phyloP scores from a whole-genome alignment of 2,329 filamentous ascomycete species.

The Eurotiales sp. region DNA sequence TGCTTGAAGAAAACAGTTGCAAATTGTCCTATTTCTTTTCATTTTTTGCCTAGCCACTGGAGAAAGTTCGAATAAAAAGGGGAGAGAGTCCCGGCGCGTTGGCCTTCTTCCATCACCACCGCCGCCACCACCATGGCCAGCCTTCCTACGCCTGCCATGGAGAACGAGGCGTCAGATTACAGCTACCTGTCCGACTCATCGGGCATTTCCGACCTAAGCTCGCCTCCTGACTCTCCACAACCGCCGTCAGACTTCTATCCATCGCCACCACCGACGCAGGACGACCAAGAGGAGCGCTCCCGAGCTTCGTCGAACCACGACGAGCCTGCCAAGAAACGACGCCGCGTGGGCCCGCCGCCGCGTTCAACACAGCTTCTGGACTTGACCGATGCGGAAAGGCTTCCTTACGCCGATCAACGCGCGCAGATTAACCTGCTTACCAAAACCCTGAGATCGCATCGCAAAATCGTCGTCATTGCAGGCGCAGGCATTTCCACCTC shows the following conservation, averaged over 20 bases:
- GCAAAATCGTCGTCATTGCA: conserved; percentile 95
- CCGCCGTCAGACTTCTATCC: conserved; percentile 37
- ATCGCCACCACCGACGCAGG: conserved; percentile 42
- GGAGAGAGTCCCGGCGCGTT: not conserved
- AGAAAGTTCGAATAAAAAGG: not conserved
- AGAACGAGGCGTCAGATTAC: conserved; percentile 15
- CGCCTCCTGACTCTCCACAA: conserved; percentile 36
- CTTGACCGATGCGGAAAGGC: conserved; percentile 43
- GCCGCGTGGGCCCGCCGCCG: conserved; percentile 60
- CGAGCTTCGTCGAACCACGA: conserved; percentile 51
- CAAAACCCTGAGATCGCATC: conserved; percentile 75
- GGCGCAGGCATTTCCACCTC: conserved; percentile 96
- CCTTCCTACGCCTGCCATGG: conserved; percentile 10
- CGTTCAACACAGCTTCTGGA: conserved; percentile 82
- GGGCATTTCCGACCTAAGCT: conserved; percentile 40
- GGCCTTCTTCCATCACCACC: too few relatives aligned
- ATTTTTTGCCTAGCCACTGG: too few relatives aligned
- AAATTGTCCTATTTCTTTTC: too few relatives aligned
- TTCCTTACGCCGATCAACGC: conserved; percentile 49
- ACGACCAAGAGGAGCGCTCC: conserved; percentile 27
- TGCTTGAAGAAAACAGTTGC: not conserved
- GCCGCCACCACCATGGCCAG: conserved; percentile 8
- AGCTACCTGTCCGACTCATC: conserved; percentile 27
- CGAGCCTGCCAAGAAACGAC: conserved; percentile 71
- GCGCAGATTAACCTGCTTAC: conserved; percentile 66